Base-by-base conservation (phyloP, 1,139 yeast genomes). In the Komagataea norvegica region DNA sequence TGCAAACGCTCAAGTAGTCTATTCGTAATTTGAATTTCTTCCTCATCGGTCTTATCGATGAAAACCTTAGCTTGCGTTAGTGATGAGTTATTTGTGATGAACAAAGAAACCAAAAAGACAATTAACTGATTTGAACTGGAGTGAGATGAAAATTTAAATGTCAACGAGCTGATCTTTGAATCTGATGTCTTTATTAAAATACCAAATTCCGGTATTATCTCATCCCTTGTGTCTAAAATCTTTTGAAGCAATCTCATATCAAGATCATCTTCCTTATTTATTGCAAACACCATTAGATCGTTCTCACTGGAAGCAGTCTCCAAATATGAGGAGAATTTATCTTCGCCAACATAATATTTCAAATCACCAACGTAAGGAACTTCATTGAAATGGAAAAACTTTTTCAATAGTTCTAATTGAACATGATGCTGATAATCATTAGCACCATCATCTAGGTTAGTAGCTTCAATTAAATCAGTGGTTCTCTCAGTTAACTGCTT, bases 401-500 rank as follows among this genome's bases (percentile, higher is more conserved):
- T 50, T 17, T 40, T 42, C 21, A 52, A 25, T 16, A 52, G 32
- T 13, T 48, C 49, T 14, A 51, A 16, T 27, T 48, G 48, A n/a
- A 34, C 21, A 16, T 37, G 37, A 25, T 37, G 33, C 23, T 30
- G 29, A 14, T 21, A 30, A n/a, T 33, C 37, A 13, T 18, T 29
- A 3, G 19, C 18, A 6, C 33, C 34, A 22, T 23, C 34, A 16
- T 33, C 37, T 13, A 44, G 24, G 27, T 72, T 56, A 2, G 65
- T 55, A 2, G 84, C 85, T 49, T 77, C 85, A 38, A 80, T 65
- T 36, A 80, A 60, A 56, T 80, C 83, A 0, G 85, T 77, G 0
- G 86, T 79, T 56, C 88, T 66, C 32, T 81, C 79, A 2, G 81
- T 73, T 39, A 80, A 64, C 28, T 76, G 74, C 41, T 79, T 67